phyloP scores from a whole-genome alignment of 192 early-diverging fungal genomes.

The Podila clonocystis region DNA sequence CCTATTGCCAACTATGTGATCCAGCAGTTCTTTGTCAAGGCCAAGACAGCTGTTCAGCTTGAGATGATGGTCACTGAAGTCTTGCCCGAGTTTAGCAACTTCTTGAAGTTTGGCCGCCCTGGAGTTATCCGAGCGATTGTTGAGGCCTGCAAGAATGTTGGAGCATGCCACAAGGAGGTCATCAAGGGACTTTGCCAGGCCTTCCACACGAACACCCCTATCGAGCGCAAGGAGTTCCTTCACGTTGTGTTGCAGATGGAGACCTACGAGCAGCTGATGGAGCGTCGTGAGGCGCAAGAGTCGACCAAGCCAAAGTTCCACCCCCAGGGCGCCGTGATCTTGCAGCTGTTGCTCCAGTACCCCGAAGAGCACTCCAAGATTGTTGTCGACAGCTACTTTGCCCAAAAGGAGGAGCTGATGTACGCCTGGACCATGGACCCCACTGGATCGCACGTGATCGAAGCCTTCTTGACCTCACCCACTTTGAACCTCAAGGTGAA shows the following conservation, averaged over 20 bases:
- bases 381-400: slow-evolving; percentile 72
- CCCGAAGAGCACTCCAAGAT: slow-evolving; percentile 66
- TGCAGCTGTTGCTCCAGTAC: slow-evolving; percentile 72
- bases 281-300: slow-evolving; percentile 50
- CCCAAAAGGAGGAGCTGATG: slow-evolving; percentile 56
- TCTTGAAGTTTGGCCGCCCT: slow-evolving; percentile 69
- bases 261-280: slow-evolving; percentile 58
- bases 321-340: slow-evolving; percentile 73
- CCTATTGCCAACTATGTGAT: slow-evolving; percentile 88
- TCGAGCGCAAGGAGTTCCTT: slow-evolving; percentile 64
- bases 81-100: slow-evolving; percentile 61
- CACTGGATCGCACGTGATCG: slow-evolving; percentile 78
- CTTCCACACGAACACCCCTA: slow-evolving; percentile 59
- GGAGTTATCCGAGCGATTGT: slow-evolving; percentile 79
- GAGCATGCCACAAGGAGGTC: slow-evolving; percentile 67
- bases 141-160: slow-evolving; percentile 69
- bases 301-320: slow-evolving; percentile 60
- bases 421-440: slow-evolving; percentile 71
- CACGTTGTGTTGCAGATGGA: slow-evolving; percentile 70
- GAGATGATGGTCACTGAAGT: slow-evolving; percentile 73
- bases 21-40: slow-evolving; percentile 76
- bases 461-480: slow-evolving; percentile 68
- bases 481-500: slow-evolving; percentile 70
- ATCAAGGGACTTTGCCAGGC: slow-evolving; percentile 64
- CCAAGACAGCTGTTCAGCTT: slow-evolving; percentile 66